Conservation (phyloP, 2,329 filamentous ascomycete genomes). For the Sclerotinia trifoliorum region DNA sequence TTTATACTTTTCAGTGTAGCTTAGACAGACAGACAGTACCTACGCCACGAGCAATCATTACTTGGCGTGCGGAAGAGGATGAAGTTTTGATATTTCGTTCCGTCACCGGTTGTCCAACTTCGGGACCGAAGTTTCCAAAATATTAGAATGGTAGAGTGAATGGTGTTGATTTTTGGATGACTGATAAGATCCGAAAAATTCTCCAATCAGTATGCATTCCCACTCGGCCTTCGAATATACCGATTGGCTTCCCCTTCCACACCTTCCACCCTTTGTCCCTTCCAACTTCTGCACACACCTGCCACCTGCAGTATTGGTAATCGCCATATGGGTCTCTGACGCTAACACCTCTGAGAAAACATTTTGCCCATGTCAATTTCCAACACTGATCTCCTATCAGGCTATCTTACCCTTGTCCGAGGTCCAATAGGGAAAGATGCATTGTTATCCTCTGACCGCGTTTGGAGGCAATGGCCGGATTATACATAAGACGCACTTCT, state of each 20-base stretch:
- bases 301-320: slow-evolving; percentile 3
- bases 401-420: not conserved
- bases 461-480: not conserved
- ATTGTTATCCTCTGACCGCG: not conserved
- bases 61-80: no score
- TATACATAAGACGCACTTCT: slow-evolving; percentile 3
- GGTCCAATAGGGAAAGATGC: not conserved
- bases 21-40: no score
- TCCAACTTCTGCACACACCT: not conserved
- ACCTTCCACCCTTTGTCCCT: not conserved
- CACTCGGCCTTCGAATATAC: not conserved
- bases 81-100: no score
- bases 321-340: not conserved
- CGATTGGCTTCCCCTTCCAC: slow-evolving; percentile 1
- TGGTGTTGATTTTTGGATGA: not conserved
- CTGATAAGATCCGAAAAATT: not conserved
- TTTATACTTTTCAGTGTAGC: not conserved
- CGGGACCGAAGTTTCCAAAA: not conserved
- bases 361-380: not conserved
- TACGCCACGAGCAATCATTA: no score
- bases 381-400: not conserved
- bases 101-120: no score
- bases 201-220: not conserved
- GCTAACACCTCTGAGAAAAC: not conserved
- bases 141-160: no score